These are phyloP conservation scores for Thelephora terrestris DNA, from an alignment of 1,284 basidiomycete species.

Conservation along the genomic window DNA sequence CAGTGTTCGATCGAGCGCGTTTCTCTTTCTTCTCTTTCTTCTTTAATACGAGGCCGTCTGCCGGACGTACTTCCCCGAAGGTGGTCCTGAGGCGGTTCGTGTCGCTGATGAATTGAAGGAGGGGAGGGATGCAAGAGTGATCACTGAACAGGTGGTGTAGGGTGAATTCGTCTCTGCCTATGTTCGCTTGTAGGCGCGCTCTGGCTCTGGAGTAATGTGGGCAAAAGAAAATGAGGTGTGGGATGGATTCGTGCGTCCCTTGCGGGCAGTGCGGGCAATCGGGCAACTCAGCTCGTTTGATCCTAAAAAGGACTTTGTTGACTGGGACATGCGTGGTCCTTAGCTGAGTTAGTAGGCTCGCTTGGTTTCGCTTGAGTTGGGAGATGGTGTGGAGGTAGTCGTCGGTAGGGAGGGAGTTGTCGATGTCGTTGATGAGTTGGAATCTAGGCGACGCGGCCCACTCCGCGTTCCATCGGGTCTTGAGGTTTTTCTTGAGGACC, in stretches of 20 bases:
- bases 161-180: no score
- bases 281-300: not conserved
- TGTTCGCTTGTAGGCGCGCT: no score
- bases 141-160: no score
- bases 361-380: not conserved
- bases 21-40: no score
- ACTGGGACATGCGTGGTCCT: not conserved
- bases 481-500: not conserved
- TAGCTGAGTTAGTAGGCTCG: not conserved
- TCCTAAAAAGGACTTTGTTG: not conserved
- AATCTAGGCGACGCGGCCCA: not conserved
- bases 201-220: no score
- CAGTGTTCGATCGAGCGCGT: no score
- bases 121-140: no score
- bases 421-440: not conserved
- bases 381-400: not conserved
- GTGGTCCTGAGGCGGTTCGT: not conserved
- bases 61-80: not conserved
- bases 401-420: not conserved
- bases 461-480: not conserved
- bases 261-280: not conserved
- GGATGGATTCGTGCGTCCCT: not conserved
- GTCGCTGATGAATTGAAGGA: no score
- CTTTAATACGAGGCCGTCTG: no score
- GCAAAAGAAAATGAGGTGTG: not conserved